Evolutionary conservation across 805 yeast species (phyloP), one percentile per base, ranked within the genome.

Genomic region (Vanderwaltozyma verrucispora): DNA sequence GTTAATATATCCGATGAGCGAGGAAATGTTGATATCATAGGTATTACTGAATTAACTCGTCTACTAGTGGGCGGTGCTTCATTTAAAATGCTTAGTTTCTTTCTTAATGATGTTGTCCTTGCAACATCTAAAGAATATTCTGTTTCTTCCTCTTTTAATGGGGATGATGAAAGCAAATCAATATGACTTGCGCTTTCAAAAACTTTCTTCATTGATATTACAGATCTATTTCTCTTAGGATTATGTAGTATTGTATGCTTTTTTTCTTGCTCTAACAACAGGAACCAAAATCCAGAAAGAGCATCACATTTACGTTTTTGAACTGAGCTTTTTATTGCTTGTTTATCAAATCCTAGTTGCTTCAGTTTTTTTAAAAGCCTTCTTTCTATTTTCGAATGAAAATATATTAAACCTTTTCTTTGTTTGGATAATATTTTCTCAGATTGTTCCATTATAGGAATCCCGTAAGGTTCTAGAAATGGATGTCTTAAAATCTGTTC

Each of bases 231-330:
- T 41, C 67, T 50, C 12, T 53, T 54, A n/a, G 60, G 61, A 36
- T 49, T 51, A 9, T 28, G 28, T 14, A 24, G 4, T 5, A 45
- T 52, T 28, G 62, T 62, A 26, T 50, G 45, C 35, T 53, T 55
- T 33, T 45, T 57, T 36, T 66, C 68, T 26, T 60, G 58, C 38
- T 81, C 85, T 21, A 80, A 58, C 14, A 77, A 58, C 15, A 85
- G 62, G 32, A 77, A 77, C 80, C 88, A 86, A 40, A 79, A 67
- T 0, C 89, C 95, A 12, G 82, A 74, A 13, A 82, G 61, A 0
- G 85, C 65, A 56, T 83, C 92, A 59, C 84, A 74, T 39, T 78
- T 75, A 33, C 71, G 69, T 39, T 70, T 67, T 21, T 61, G 49
- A 3, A 86, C 76, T 21, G 81, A 72, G 8, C 70, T 63, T 46